Conservation (phyloP, 2,329 filamentous ascomycete genomes). For the Cytospora piceicola region DNA sequence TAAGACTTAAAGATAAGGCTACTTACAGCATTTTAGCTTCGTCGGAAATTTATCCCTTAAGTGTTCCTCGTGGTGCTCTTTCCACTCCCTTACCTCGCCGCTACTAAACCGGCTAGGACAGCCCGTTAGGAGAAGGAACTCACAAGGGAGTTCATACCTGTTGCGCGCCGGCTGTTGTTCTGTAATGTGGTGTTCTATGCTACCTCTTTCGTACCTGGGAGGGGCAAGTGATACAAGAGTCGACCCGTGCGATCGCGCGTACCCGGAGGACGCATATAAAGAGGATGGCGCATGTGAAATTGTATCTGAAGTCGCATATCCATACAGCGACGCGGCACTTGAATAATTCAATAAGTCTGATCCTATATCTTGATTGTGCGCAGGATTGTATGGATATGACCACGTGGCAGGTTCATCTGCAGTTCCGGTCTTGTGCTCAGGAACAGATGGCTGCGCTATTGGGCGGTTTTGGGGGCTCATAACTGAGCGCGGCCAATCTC, state of each 20-base stretch:
- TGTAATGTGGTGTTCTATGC: constrained; percentile 17
- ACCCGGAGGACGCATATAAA: neutral
- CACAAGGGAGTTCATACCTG: constrained; percentile 46
- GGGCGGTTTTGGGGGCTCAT: too few species aligned
- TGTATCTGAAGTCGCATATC: too few species aligned
- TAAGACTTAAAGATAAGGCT: neutral
- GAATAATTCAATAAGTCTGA: too few species aligned
- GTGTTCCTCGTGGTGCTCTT: constrained; percentile 49
- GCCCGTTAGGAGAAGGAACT: constrained; percentile 43
- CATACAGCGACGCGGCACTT: too few species aligned
- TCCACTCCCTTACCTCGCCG: constrained; percentile 48
- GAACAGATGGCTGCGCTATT: too few species aligned
- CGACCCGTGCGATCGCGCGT: neutral
- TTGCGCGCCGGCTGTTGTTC: constrained; percentile 1
- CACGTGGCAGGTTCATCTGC: too few species aligned
- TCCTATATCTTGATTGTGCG: too few species aligned
- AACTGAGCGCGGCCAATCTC: too few species aligned
- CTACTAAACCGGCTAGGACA: constrained; percentile 47
- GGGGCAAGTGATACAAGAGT: constrained; percentile 8
- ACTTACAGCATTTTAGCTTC: constrained; percentile 22
- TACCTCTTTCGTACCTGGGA: neutral
- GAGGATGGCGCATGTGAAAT: too few species aligned
- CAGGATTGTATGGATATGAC: too few species aligned
- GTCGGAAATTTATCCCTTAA: constrained; percentile 41
- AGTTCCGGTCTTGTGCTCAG: too few species aligned